phyloP scores from a whole-genome alignment of 345 rosid genomes.

The Physaria fendleri region DNA sequence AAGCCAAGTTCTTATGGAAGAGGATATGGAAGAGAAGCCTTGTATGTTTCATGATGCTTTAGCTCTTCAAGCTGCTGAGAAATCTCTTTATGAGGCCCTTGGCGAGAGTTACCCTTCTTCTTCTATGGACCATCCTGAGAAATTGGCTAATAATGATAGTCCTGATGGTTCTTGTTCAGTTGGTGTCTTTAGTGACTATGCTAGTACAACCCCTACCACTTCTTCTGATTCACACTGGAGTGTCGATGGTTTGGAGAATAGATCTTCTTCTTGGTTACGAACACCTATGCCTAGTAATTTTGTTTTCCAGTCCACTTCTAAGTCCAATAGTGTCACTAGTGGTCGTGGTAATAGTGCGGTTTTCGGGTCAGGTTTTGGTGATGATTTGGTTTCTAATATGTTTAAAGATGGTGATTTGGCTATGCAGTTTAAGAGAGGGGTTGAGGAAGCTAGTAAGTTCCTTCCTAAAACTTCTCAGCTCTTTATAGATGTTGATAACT shows the following conservation, averaged over 20 bases:
- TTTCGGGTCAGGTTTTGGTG: constrained; percentile 14
- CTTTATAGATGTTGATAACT: constrained; percentile 37
- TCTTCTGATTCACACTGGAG: constrained; percentile 43
- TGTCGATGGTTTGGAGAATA: constrained; percentile 36
- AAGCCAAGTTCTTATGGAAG: constrained; percentile 77
- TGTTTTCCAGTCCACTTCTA: constrained; percentile 46
- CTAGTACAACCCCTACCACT: constrained; percentile 29
- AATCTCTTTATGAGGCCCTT: constrained; percentile 56
- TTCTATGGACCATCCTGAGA: constrained; percentile 15
- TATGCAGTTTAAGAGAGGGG: constrained; percentile 59
- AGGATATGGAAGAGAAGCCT: constrained; percentile 54
- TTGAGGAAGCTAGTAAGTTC: constrained; percentile 76
- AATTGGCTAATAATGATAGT: constrained; percentile 27
- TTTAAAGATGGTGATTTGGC: constrained; percentile 35
- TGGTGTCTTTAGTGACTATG: constrained; percentile 40
- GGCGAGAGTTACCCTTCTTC: constrained; percentile 50
- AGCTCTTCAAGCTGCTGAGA: constrained; percentile 72
- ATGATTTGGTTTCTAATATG: constrained; percentile 29
- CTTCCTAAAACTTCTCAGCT: constrained; percentile 47
- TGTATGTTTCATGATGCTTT: constrained; percentile 55
- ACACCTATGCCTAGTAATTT: constrained; percentile 37
- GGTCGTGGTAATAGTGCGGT: constrained; percentile 24
- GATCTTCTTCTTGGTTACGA: constrained; percentile 25
- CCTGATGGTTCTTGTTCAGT: constrained; percentile 37
- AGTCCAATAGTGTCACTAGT: constrained; percentile 12